phyloP scores from a whole-genome alignment of 2,329 filamentous ascomycete species.

The Sarocladium brachiariae region DNA sequence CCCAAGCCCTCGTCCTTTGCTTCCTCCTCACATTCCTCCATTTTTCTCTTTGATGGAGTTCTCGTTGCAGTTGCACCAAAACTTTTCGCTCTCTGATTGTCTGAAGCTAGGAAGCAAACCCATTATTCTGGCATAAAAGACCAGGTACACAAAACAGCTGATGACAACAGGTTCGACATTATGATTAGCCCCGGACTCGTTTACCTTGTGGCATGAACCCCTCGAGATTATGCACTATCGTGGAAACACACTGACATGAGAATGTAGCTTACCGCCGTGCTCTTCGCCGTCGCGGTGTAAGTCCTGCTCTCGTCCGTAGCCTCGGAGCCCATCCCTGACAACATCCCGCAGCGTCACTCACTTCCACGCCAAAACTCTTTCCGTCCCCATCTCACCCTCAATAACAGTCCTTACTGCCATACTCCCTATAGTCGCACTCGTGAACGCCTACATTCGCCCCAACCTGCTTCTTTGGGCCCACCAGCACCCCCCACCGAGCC shows the following conservation, averaged over 20 bases:
- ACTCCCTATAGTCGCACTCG: constrained; percentile 31
- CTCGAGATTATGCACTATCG: background rate
- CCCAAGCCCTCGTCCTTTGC: background rate
- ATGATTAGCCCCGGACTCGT: constrained; percentile 23
- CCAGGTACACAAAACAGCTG: no score
- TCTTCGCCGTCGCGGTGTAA: constrained; percentile 27
- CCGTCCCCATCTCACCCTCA: constrained; percentile 30
- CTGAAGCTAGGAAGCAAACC: no score
- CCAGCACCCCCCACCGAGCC: constrained; percentile 13
- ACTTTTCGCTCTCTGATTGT: no score
- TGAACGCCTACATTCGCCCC: constrained; percentile 30
- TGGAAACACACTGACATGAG: background rate
- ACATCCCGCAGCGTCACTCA: constrained; percentile 29
- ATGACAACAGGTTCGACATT: no score
- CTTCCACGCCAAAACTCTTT: constrained; percentile 29
- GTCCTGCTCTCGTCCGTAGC: background rate
- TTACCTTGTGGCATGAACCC: constrained; percentile 23
- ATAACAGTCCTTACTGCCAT: constrained; percentile 31
- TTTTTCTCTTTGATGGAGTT: background rate
- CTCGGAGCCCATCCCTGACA: constrained; percentile 9
- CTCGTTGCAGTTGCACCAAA: no score
- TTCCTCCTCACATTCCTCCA: background rate
- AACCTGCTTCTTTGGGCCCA: constrained; percentile 21
- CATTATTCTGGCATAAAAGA: no score
- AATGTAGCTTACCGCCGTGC: constrained; percentile 21